These are phyloP conservation scores for Botrytis medusae DNA, from an alignment of 2,329 filamentous ascomycete species.

Conservation along the genomic window DNA sequence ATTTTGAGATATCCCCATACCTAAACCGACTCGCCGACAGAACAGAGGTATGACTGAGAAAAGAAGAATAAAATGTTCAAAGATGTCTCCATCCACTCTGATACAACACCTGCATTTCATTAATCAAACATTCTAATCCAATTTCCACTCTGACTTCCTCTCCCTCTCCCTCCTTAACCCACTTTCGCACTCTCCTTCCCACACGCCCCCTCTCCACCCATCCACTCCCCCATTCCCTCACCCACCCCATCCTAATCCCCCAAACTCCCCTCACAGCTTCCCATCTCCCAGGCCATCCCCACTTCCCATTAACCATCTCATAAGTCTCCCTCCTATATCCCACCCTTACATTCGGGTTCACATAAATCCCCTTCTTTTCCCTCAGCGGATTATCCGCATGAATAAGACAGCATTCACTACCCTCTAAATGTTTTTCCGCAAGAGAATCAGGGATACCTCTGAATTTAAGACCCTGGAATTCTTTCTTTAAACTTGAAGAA, in stretches of 20 bases:
- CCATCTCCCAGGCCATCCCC: conserved; percentile 25
- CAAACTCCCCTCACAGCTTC: conserved; percentile 5
- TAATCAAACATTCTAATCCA: conserved; percentile 45
- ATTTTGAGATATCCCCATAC: background rate
- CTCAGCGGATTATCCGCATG: conserved; percentile 57
- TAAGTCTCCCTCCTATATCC: conserved; percentile 58
- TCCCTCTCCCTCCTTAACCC: background rate
- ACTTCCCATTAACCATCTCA: conserved; percentile 32
- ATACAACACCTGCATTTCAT: conserved; percentile 60
- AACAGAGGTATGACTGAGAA: background rate
- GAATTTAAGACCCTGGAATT: conserved; percentile 49
- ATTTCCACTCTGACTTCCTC: background rate
- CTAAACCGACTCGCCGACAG: background rate
- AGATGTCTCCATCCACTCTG: conserved; percentile 58
- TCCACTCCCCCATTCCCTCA: background rate
- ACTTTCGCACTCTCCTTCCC: background rate
- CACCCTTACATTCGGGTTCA: conserved; percentile 68
- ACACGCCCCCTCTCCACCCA: background rate
- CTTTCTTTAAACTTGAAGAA: background rate
- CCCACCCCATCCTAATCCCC: conserved; percentile 2
- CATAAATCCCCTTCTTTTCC: conserved; percentile 61
- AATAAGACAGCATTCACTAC: conserved; percentile 77
- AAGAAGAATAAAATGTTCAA: conserved; percentile 2
- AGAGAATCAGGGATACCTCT: conserved; percentile 62
- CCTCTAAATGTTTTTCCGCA: conserved; percentile 63